Percentiles rank a stretch among this genome's conserved stretches.
phyloP scores from a whole-genome alignment of 768 basidiomycete species.

The Galerina marginata region DNA sequence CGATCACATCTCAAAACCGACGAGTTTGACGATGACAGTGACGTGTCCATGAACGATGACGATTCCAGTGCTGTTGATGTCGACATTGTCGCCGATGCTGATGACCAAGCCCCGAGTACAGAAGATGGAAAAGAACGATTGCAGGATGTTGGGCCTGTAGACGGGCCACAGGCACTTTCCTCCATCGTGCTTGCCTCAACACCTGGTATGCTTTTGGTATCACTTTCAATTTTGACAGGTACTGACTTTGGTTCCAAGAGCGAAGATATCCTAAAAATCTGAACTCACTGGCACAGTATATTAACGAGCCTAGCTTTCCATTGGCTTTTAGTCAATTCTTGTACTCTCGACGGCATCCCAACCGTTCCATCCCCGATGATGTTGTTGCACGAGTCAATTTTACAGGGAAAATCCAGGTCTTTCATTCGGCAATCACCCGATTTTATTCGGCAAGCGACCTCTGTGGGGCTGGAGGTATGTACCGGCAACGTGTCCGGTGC shows the following conservation, averaged over 20 bases:
- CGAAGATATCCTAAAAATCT: neutral
- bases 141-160: neutral
- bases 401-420: slow-evolving; percentile 26
- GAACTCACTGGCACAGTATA: neutral
- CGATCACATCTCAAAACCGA: neutral
- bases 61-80: too few species aligned
- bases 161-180: neutral
- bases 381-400: slow-evolving; percentile 14
- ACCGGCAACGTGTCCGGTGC: slow-evolving; percentile 31
- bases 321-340: slow-evolving; percentile 19
- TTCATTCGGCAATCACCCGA: slow-evolving; percentile 30
- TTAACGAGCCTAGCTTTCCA: slow-evolving; percentile 10
- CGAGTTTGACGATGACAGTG: neutral
- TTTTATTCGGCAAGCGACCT: slow-evolving; percentile 37
- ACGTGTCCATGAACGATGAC: slow-evolving; percentile 7
- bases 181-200: neutral
- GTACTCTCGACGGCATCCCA: slow-evolving; percentile 18
- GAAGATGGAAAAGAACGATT: neutral
- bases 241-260: neutral
- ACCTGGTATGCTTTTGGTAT: neutral
- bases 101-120: neutral
- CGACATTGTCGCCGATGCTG: too few species aligned
- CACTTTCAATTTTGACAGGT: neutral
- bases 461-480: slow-evolving; percentile 33
- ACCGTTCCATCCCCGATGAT: slow-evolving; percentile 1